These are phyloP conservation scores for Theobroma cacao DNA, from an alignment of 345 rosid species.

Conservation along the genomic window DNA sequence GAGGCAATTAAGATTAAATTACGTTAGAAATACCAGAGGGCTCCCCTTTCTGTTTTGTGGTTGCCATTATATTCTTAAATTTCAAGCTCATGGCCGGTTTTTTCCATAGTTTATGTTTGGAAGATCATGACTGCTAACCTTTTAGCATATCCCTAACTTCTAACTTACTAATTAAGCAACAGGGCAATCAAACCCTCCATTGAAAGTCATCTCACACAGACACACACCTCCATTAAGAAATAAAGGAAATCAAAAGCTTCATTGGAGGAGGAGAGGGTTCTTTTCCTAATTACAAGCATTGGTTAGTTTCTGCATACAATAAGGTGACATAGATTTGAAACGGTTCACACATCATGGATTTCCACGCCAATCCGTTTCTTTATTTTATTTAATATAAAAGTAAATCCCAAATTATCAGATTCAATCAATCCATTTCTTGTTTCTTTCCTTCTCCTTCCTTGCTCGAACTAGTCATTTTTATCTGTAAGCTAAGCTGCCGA, in stretches of 20 bases:
- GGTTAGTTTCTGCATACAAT: background rate
- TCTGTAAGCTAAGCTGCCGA: background rate
- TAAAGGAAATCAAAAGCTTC: background rate
- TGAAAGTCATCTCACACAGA: background rate
- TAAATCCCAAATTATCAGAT: too few relatives aligned
- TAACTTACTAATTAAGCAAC: background rate
- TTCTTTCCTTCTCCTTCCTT: background rate
- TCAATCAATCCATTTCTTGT: background rate
- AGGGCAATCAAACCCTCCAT: background rate
- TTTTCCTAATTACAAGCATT: too few relatives aligned
- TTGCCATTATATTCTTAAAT: background rate
- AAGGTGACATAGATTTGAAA: too few relatives aligned
- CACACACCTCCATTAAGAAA: background rate
- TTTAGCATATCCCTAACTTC: background rate
- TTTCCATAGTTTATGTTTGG: background rate
- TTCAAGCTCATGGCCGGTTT: background rate
- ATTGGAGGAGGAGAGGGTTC: too few relatives aligned
- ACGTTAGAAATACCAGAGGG: background rate
- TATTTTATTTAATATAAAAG: too few relatives aligned
- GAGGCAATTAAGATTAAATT: too few relatives aligned
- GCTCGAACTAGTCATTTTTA: background rate
- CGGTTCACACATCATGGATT: too few relatives aligned
- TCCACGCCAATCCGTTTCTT: background rate
- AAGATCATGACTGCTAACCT: too few relatives aligned
- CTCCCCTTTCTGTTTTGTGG: background rate